These are phyloP conservation scores for Trichoderma reesei DNA, from an alignment of 495 filamentous ascomycete genomes.

Conservation along the genomic window DNA sequence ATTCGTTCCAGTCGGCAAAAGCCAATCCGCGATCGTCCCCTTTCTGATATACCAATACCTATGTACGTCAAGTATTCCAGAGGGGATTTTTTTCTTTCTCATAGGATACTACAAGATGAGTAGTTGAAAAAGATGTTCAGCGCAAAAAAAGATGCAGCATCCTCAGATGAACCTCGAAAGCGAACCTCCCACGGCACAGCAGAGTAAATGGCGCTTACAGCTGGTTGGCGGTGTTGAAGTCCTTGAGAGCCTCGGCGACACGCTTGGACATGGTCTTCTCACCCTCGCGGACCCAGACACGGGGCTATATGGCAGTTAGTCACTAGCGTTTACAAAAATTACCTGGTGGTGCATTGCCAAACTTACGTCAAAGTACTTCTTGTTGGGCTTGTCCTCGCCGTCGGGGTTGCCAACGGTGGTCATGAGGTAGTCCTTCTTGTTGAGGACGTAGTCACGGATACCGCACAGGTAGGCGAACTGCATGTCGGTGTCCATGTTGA, in stretches of 20 bases:
- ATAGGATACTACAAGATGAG: background rate
- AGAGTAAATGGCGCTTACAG: conserved; percentile 49
- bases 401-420: conserved; percentile 89
- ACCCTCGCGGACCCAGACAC: conserved; percentile 83
- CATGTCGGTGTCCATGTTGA: conserved; percentile 82
- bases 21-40: background rate
- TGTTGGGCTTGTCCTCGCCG: conserved; percentile 93
- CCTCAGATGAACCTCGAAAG: background rate
- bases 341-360: background rate
- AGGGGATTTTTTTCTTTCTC: no score
- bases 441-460: conserved; percentile 85
- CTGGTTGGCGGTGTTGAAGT: conserved; percentile 84
- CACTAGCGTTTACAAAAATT: background rate
- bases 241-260: conserved; percentile 68
- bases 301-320: conserved; percentile 12
- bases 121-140: no score
- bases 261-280: conserved; percentile 92
- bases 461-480: conserved; percentile 82
- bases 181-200: background rate
- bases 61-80: background rate
- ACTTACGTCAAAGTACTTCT: conserved; percentile 82
- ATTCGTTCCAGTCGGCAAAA: background rate
- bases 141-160: background rate
- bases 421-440: conserved; percentile 90
- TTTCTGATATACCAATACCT: background rate